Evolutionary conservation across 108 stramenopile species (phyloP).

Genomic region (Nitzschia palea): DNA sequence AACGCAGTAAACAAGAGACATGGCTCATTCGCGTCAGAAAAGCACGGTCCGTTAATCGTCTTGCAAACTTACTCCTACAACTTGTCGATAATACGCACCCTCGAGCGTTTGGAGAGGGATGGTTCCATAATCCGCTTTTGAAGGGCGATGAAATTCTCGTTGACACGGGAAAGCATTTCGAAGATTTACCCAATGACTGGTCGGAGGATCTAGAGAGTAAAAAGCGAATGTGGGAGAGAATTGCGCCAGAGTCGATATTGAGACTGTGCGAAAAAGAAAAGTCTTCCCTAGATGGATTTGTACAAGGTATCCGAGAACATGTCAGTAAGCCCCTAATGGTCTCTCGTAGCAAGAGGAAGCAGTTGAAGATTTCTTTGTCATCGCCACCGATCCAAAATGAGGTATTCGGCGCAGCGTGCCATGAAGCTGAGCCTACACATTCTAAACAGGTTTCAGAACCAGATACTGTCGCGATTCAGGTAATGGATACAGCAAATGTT

Average conservation of each 20-base stretch:
- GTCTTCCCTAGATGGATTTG: constrained; percentile 21
- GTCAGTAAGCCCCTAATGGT: constrained; percentile 8
- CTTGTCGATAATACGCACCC: constrained; percentile 59
- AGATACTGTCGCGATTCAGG: no score
- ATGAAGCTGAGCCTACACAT: no score
- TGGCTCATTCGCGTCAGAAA: constrained; percentile 49
- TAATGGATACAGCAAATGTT: no score
- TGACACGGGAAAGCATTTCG: constrained; percentile 18
- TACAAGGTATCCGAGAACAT: constrained; percentile 18
- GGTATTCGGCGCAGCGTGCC: no score
- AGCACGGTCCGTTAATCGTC: constrained; percentile 41
- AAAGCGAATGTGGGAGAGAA: constrained; percentile 40
- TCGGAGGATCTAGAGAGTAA: constrained; percentile 10
- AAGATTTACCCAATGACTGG: constrained; percentile 32
- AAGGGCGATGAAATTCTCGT: constrained; percentile 16
- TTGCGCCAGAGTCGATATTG: constrained; percentile 19
- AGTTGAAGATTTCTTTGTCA: background rate
- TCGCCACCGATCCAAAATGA: background rate
- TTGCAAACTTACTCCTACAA: constrained; percentile 48
- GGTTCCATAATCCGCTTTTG: constrained; percentile 44
- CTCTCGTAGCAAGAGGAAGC: constrained; percentile 26
- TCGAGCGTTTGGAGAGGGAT: constrained; percentile 52
- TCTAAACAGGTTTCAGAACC: no score
- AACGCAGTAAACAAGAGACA: constrained; percentile 9
- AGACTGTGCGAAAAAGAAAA: constrained; percentile 21